Conservation (phyloP, 306 rosid species). For the Malus sieversii region DNA sequence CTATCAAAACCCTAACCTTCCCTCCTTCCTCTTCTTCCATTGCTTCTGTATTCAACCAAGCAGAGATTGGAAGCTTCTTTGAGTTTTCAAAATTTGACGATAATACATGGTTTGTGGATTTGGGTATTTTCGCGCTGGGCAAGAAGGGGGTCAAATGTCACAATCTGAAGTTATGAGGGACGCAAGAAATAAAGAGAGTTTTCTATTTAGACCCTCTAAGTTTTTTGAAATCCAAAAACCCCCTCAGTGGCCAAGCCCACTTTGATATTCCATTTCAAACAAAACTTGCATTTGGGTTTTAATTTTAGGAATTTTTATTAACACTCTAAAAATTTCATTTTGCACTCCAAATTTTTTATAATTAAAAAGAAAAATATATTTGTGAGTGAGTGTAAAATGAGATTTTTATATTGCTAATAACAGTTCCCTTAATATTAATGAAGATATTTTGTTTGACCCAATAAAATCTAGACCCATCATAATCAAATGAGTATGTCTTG, state of each 20-base stretch:
- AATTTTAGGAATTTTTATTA: too few species aligned
- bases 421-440: too few species aligned
- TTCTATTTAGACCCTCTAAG: neutral
- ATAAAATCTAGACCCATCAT: too few species aligned
- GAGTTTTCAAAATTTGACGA: neutral
- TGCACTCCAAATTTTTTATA: accelerated
- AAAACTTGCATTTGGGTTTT: too few species aligned
- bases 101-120: neutral
- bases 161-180: neutral
- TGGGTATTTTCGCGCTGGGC: conserved; percentile 5
- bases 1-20: conserved; percentile 62
- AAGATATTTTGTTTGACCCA: too few species aligned
- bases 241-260: too few species aligned
- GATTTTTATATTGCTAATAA: accelerated
- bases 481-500: too few species aligned
- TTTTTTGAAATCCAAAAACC: too few species aligned
- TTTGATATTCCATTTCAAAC: too few species aligned
- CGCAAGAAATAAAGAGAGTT: neutral
- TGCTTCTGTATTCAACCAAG: neutral
- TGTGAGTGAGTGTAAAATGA: too few species aligned
- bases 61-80: neutral
- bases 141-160: neutral
- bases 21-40: conserved; percentile 21
- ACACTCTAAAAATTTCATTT: accelerated
- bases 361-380: too few species aligned